Evolutionary conservation across 305 asterid species (phyloP).

Genomic region (Rubia peregrina): DNA sequence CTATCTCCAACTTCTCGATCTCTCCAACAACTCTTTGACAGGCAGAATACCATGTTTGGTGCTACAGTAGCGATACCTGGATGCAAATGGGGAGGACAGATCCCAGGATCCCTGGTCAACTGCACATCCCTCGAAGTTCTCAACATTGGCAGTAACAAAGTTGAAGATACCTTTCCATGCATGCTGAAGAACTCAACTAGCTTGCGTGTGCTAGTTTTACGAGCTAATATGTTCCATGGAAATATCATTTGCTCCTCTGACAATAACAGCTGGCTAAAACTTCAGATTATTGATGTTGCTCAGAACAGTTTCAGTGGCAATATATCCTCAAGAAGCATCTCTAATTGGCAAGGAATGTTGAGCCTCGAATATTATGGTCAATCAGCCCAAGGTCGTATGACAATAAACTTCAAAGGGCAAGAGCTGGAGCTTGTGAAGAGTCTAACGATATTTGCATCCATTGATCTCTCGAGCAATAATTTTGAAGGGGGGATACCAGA

Average conservation of each 20-base stretch:
- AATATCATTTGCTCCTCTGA: too few species aligned
- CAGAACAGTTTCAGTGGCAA: not conserved
- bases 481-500: not conserved
- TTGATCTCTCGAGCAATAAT: not conserved
- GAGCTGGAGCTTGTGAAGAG: not conserved
- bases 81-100: not conserved
- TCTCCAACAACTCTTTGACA: not conserved
- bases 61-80: too few species aligned
- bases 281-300: not conserved
- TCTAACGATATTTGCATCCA: not conserved
- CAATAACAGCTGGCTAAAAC: not conserved
- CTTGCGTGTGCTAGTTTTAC: not conserved
- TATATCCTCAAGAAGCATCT: not conserved
- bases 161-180: not conserved
- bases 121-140: not conserved
- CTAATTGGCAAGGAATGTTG: too few species aligned
- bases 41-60: not conserved
- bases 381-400: too few species aligned
- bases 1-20: not conserved
- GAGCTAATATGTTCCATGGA: too few species aligned
- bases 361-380: too few species aligned
- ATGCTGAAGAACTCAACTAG: not conserved
- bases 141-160: not conserved
- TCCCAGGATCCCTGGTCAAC: not conserved
- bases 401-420: not conserved